phyloP scores from a whole-genome alignment of 768 basidiomycete species.

The Hericium erinaceus region DNA sequence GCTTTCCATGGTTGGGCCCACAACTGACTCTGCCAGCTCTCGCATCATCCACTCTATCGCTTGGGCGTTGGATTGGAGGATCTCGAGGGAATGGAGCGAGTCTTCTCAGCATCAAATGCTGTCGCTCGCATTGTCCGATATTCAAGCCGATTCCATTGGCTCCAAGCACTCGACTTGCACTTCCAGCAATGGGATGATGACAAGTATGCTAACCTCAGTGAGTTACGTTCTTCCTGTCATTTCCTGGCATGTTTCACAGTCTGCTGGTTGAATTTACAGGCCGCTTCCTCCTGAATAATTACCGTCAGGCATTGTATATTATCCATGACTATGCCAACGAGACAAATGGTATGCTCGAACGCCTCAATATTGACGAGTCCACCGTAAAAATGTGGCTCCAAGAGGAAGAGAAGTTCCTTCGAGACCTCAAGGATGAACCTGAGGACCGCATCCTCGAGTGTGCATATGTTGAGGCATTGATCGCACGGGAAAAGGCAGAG shows the following conservation, averaged over 20 bases:
- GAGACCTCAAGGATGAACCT: neutral
- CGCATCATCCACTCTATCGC: neutral
- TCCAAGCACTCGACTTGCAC: neutral
- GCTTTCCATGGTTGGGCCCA: constrained; percentile 2
- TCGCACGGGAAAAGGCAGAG: too few species aligned
- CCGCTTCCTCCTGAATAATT: too few species aligned
- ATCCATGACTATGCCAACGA: too few species aligned
- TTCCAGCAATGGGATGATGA: neutral
- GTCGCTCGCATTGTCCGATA: neutral
- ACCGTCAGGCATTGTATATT: too few species aligned
- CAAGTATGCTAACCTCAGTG: neutral
- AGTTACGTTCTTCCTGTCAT: too few species aligned
- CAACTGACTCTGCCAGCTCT: neutral
- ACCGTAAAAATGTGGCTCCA: too few species aligned
- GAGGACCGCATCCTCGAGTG: neutral
- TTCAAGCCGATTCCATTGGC: neutral
- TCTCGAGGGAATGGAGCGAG: neutral
- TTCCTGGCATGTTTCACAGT: too few species aligned
- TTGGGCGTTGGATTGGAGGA: neutral
- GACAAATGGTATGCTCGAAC: too few species aligned
- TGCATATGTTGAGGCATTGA: neutral
- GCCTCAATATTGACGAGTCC: too few species aligned
- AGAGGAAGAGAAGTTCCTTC: neutral
- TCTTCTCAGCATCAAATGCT: neutral
- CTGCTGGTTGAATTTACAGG: too few species aligned